These are phyloP conservation scores for Forsythia viridissima DNA, from an alignment of 257 asterid genomes.

Conservation along the genomic window DNA sequence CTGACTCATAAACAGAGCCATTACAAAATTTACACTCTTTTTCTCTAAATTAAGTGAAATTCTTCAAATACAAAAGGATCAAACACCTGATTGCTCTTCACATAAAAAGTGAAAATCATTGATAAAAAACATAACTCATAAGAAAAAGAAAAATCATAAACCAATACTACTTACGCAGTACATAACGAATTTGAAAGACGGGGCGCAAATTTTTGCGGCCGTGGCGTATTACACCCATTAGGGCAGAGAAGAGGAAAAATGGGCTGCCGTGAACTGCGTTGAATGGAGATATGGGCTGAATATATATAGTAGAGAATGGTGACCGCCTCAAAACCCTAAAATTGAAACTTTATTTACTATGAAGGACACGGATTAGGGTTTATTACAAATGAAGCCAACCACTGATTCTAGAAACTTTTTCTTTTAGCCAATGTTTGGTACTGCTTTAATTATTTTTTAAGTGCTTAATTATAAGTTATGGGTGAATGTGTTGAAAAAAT, in stretches of 20 bases:
- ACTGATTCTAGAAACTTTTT: neutral
- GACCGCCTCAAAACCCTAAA: neutral
- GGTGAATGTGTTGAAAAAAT: too few relatives aligned
- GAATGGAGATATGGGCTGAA: neutral
- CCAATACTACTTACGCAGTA: neutral
- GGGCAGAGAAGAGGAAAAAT: too few relatives aligned
- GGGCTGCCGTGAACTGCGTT: neutral
- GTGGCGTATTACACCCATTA: too few relatives aligned
- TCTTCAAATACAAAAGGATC: too few relatives aligned
- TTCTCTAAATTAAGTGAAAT: too few relatives aligned
- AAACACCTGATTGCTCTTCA: too few relatives aligned
- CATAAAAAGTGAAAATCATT: neutral
- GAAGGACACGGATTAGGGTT: neutral
- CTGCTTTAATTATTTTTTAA: too few relatives aligned
- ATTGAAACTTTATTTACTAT: neutral
- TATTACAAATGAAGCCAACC: neutral
- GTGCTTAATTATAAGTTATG: too few relatives aligned
- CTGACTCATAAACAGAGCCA: conserved; percentile 86
- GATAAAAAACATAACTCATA: neutral
- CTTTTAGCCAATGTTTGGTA: too few relatives aligned
- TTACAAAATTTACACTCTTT: neutral
- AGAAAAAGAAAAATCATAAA: neutral
- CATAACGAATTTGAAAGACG: too few relatives aligned
- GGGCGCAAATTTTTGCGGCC: neutral
- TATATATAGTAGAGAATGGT: neutral